Base-by-base conservation (phyloP, 495 filamentous ascomycete species). In the Monascus purpureus region DNA sequence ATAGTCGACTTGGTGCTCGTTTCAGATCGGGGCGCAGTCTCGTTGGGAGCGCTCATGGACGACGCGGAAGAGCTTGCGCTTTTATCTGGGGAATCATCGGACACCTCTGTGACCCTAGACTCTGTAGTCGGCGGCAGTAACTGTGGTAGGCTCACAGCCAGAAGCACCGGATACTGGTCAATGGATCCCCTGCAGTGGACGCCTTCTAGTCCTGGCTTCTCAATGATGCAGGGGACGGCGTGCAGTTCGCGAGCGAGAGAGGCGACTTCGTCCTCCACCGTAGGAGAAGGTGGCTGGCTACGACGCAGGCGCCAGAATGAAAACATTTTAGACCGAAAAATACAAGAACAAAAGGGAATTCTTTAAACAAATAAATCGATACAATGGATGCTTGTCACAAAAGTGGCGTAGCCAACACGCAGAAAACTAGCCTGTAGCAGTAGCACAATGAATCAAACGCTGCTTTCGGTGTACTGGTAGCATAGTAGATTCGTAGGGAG, bases 151-250 rank as follows among this genome's bases (percentile, higher is more conserved):
- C 55, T 43, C 24, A 38, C 36, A 25, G 50, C 38, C 16, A 63
- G 33, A 17, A 70, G 45, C 30, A 70, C 44, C 0, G 65, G 65
- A 13, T 51, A 47, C 34, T 70, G 66, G 33, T 67, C 60, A 37
- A 67, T 40, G 15, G 50, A 50, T 23, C 66, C 66, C 35, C 62
- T 49, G 37, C 27, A 37, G 30, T 50, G 45, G n/a, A 47, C 49
- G 16, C 59, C 63, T 30, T 63, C 56, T 16, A 55, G 15, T 18
- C 52, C 57, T 1, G 51, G 54, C 15, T 50, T 55, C 28, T 55
- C 50, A 29, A 50, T 45, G 15, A 55, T 32, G 12, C 48, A 40
- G 24, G 48, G 43, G 19, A 50, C 37, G 30, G 53, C 58, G 25
- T 56, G 26, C 8, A 62, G 32, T 40, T 68, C 63, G 37, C 54